Evolutionary conservation across 2,329 filamentous ascomycete species (phyloP), one percentile per base, ranked within the genome.

Genomic region (Hypomyces rosellus): DNA sequence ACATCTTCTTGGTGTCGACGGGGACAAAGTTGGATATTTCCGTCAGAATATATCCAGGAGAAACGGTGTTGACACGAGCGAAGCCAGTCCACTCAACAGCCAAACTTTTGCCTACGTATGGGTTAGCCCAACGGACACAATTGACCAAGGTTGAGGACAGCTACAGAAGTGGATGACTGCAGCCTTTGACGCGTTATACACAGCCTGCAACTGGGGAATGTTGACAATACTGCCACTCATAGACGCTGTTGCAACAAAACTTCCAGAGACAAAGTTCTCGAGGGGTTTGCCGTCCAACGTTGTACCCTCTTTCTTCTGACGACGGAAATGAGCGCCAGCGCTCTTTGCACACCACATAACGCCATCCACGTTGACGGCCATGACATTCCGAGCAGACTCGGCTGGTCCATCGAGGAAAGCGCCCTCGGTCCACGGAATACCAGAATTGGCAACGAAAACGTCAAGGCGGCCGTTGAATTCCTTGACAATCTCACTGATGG

Each of bases 161-260:
- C 62, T 70, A 76, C 78, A 82, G 50, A 79, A 68, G 58, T 82
- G 76, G 43, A 81, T 76, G 12, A 80, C 71, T 30, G 77, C 86
- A 1, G 84, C 81, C 69, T 89, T 89, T 55, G 82, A 82, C 15
- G 81, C 82, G 63, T 89, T 89, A 65, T 89, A 89, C 8, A 84
- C 80, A 5, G 83, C 75, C 70, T 91, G 87, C 57, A 84, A 64
- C 70, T 90, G 86, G 5, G 87, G 88, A 51, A 88, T 77, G 64
- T 90, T 91, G 64, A 83, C 85, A 59, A 91, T 85, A 63, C 86
- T 86, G 4, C 83, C 88, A 58, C 81, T 86, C 80, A 92, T 91
- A 51, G 82, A 86, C 1, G 88, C 84, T 6, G 88, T 92, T 22
- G 84, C 84, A 57, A 92, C 82, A 66, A 92, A 89, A 64, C 82